phyloP scores from a whole-genome alignment of 495 filamentous ascomycete genomes.

The Hyaloscypha variabilis region DNA sequence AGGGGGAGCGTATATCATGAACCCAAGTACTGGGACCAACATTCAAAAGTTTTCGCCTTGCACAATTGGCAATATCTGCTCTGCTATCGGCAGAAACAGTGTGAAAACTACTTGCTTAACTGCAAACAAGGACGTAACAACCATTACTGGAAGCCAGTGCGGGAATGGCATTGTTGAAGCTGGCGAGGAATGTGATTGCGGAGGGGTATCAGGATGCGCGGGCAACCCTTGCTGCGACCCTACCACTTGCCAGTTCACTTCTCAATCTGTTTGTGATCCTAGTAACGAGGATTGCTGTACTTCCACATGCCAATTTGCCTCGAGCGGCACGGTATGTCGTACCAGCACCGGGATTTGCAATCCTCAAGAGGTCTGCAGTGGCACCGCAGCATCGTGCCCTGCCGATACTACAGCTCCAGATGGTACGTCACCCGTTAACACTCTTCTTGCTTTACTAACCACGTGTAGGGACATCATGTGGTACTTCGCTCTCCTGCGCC shows the following conservation, averaged over 20 bases:
- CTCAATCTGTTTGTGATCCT: conserved; percentile 79
- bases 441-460: conserved; percentile 11
- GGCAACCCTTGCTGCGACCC: conserved; percentile 83
- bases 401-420: conserved; percentile 67
- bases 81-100: conserved; percentile 79
- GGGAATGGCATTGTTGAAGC: conserved; percentile 96
- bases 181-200: conserved; percentile 96
- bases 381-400: conserved; percentile 74
- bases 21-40: conserved; percentile 74
- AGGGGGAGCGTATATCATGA: conserved; percentile 84
- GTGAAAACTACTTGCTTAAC: conserved; percentile 77
- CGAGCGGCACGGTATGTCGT: conserved; percentile 73
- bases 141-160: conserved; percentile 84
- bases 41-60: conserved; percentile 85
- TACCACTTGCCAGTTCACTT: conserved; percentile 84
- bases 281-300: conserved; percentile 90
- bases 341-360: conserved; percentile 79
- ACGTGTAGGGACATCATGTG: conserved; percentile 52
- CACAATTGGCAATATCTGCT: conserved; percentile 92
- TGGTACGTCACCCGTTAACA: conserved; percentile 48
- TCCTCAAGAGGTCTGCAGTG: conserved; percentile 79
- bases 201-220: conserved; percentile 70
- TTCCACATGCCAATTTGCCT: conserved; percentile 68
- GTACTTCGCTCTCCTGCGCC: conserved; percentile 73
- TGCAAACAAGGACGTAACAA: conserved; percentile 81